These are phyloP conservation scores for Phyllosticta capitalensis DNA, from an alignment of 2,329 filamentous ascomycete species.

Conservation along the genomic window DNA sequence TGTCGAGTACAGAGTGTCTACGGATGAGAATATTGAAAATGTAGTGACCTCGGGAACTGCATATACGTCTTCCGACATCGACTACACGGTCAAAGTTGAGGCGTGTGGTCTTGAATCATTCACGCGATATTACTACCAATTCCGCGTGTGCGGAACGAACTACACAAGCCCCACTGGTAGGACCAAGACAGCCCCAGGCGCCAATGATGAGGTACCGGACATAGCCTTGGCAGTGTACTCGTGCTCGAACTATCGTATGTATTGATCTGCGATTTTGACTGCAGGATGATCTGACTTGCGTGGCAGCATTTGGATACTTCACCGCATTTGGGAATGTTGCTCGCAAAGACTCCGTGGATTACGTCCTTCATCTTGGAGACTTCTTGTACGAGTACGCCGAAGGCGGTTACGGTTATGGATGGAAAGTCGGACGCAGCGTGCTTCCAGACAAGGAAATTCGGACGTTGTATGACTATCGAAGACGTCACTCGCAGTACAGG, in stretches of 20 bases:
- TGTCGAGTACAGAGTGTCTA: conserved; percentile 51
- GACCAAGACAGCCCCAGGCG: conserved; percentile 56
- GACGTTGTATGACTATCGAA: conserved; percentile 37
- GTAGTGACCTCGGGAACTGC: conserved; percentile 48
- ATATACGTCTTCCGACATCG: conserved; percentile 62
- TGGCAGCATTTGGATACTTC: conserved; percentile 37
- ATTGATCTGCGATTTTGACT: neutral
- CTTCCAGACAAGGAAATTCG: conserved; percentile 29
- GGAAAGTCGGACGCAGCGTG: conserved; percentile 23
- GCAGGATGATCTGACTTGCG: neutral
- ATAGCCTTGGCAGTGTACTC: conserved; percentile 61
- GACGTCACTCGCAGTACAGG: conserved; percentile 31
- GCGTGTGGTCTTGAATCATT: conserved; percentile 51
- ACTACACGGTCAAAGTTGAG: conserved; percentile 65
- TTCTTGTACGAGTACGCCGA: conserved; percentile 36
- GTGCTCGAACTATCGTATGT: conserved; percentile 56
- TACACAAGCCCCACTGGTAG: conserved; percentile 52
- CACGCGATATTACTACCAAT: conserved; percentile 60
- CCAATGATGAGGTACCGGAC: conserved; percentile 44
- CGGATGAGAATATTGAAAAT: conserved; percentile 35
- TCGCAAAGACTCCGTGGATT: conserved; percentile 32
- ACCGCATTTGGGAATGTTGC: conserved; percentile 38
- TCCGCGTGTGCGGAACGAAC: conserved; percentile 53
- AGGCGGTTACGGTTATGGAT: conserved; percentile 27
- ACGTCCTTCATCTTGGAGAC: conserved; percentile 33